Percentiles rank a stretch among this genome's conserved stretches.
These are phyloP conservation scores for Micractinium sp. DNA, from an alignment of 139 green algal genomes.

Conservation along the genomic window DNA sequence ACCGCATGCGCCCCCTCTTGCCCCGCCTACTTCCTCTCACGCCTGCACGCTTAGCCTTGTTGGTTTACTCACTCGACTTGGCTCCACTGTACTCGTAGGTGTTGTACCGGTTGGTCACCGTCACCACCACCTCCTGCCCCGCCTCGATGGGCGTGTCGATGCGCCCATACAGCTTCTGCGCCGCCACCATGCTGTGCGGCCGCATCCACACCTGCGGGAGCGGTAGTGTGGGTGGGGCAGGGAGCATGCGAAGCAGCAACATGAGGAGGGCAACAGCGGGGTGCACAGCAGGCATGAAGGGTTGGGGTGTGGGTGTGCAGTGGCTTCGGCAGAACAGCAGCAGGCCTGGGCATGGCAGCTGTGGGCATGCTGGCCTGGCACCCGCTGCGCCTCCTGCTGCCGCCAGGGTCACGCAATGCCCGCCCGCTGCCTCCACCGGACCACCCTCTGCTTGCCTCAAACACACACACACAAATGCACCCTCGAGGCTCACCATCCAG, in stretches of 20 bases:
- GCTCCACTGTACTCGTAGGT: constrained; percentile 71
- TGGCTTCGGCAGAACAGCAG: background rate
- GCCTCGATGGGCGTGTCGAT: background rate
- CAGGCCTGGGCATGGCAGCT: too few species aligned
- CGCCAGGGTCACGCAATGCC: background rate
- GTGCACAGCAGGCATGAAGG: too few species aligned
- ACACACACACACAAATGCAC: background rate
- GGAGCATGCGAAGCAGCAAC: background rate
- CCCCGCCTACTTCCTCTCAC: constrained; percentile 41
- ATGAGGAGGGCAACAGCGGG: background rate
- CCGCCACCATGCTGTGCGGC: constrained; percentile 64
- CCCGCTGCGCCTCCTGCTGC: too few species aligned
- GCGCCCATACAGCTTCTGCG: constrained; percentile 79
- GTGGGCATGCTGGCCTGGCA: background rate
- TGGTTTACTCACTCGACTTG: constrained; percentile 46
- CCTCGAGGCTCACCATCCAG: constrained; percentile 72
- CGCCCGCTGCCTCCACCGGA: background rate
- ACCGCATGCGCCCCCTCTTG: background rate
- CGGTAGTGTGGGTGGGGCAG: background rate
- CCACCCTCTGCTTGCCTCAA: background rate
- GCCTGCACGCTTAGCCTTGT: background rate
- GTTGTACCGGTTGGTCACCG: constrained; percentile 82
- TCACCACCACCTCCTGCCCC: constrained; percentile 19
- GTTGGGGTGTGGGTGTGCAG: background rate
- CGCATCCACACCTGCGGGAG: constrained; percentile 89